Conservation (phyloP, 768 basidiomycete genomes). For the Coprinopsis sp. region DNA sequence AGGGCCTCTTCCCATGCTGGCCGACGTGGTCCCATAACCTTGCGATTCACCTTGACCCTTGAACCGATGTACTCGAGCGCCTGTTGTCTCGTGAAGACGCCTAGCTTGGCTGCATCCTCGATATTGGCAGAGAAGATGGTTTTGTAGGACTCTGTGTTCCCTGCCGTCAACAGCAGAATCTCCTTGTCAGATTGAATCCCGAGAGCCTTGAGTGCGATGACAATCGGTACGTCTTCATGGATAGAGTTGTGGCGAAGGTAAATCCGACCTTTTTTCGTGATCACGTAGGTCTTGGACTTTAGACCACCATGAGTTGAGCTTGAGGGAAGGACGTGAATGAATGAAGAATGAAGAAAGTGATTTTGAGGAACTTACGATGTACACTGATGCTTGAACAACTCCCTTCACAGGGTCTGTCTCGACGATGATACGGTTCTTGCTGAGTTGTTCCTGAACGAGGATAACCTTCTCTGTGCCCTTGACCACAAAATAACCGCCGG, state of each 20-base stretch:
- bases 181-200: conserved; percentile 98
- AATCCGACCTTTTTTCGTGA: conserved; percentile 90
- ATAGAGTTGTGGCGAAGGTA: conserved; percentile 97
- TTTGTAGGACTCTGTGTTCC: conserved; percentile 85
- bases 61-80: conserved; percentile 93
- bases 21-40: conserved; percentile 74
- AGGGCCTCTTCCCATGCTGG: conserved; percentile 93
- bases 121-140: conserved; percentile 84
- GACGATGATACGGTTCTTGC: conserved; percentile 98
- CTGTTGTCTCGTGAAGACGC: conserved; percentile 88
- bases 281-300: conserved; percentile 97
- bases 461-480: conserved; percentile 99
- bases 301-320: conserved; percentile 79
- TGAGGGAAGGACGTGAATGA: conserved; percentile 10
- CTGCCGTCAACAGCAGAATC: conserved; percentile 90
- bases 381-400: conserved; percentile 88
- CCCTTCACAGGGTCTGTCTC: conserved; percentile 90
- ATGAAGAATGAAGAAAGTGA: conserved; percentile 26
- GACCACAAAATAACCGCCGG: conserved; percentile 99
- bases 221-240: conserved; percentile 95
- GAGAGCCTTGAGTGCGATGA: conserved; percentile 92
- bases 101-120: conserved; percentile 90
- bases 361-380: conserved; percentile 67
- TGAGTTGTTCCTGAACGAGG: conserved; percentile 95
- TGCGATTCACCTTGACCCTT: conserved; percentile 84